Evolutionary conservation across 352 stramenopile species (phyloP).

Genomic region (Phytophthora podocarpi): DNA sequence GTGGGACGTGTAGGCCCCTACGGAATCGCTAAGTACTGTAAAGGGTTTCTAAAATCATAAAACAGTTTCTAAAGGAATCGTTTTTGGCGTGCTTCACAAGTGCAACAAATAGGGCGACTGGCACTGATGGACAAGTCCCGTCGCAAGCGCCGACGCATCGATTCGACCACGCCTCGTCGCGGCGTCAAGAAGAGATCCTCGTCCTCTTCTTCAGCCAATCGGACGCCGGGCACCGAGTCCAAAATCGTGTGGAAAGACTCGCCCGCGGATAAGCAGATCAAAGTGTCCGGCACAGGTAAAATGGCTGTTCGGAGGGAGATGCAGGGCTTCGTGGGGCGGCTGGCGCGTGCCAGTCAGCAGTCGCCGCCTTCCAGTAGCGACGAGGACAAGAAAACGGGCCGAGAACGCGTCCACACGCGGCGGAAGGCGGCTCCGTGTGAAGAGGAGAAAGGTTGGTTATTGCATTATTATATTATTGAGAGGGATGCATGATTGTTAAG

Average conservation of each 20-base stretch:
- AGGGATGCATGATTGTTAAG: not conserved
- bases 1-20: too few relatives aligned
- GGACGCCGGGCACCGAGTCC: conserved; percentile 29
- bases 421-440: conserved; percentile 2
- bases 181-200: not conserved
- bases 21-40: too few relatives aligned
- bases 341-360: conserved; percentile 61
- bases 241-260: conserved; percentile 86
- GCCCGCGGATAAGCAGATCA: conserved; percentile 79
- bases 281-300: conserved; percentile 72
- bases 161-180: conserved; percentile 35
- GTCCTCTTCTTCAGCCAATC: conserved; percentile 1
- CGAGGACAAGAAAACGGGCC: conserved; percentile 8
- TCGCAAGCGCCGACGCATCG: conserved; percentile 53
- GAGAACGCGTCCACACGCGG: conserved; percentile 7
- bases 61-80: too few relatives aligned
- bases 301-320: conserved; percentile 69
- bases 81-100: not conserved
- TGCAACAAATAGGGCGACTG: not conserved
- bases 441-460: conserved; percentile 28
- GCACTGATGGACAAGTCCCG: conserved; percentile 31
- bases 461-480: conserved; percentile 1
- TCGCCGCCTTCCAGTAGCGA: conserved; percentile 32
- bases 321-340: conserved; percentile 67
- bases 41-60: too few relatives aligned